Evolutionary conservation across 768 basidiomycete genomes (phyloP).

Genomic region (Trametes cubensis): DNA sequence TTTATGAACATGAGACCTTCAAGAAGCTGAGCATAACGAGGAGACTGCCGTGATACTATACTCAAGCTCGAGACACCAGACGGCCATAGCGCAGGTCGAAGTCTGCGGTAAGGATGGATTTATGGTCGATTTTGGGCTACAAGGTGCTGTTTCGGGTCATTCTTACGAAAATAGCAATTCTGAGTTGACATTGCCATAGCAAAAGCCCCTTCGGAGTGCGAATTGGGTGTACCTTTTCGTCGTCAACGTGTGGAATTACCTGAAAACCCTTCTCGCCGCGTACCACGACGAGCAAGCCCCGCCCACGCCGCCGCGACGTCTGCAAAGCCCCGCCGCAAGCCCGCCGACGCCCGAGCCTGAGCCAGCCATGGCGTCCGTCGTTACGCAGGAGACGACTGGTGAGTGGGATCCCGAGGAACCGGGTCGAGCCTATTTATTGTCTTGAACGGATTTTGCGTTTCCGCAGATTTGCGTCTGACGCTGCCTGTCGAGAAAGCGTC

Average conservation of each 20-base stretch:
- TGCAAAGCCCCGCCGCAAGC: constrained; percentile 1
- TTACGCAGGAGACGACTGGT: constrained; percentile 30
- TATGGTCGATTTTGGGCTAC: constrained; percentile 12
- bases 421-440: constrained; percentile 19
- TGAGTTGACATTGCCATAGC: constrained; percentile 27
- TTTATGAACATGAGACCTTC: neutral
- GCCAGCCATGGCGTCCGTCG: constrained; percentile 29
- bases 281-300: constrained; percentile 23
- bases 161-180: constrained; percentile 13
- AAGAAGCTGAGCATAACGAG: neutral
- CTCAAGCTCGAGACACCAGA: neutral
- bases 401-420: constrained; percentile 6
- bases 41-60: neutral
- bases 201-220: constrained; percentile 24
- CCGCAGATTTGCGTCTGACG: constrained; percentile 33
- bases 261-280: constrained; percentile 24
- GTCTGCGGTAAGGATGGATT: constrained; percentile 4
- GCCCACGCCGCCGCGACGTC: constrained; percentile 3
- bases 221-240: constrained; percentile 20
- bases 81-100: neutral
- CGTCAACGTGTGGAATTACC: constrained; percentile 12
- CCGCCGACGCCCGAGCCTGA: neutral
- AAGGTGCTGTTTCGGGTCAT: constrained; percentile 10
- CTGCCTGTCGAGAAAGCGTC: constrained; percentile 46
- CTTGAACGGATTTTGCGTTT: constrained; percentile 13